Conservation (phyloP, 306 rosid species). For the Fragaria vesca region DNA sequence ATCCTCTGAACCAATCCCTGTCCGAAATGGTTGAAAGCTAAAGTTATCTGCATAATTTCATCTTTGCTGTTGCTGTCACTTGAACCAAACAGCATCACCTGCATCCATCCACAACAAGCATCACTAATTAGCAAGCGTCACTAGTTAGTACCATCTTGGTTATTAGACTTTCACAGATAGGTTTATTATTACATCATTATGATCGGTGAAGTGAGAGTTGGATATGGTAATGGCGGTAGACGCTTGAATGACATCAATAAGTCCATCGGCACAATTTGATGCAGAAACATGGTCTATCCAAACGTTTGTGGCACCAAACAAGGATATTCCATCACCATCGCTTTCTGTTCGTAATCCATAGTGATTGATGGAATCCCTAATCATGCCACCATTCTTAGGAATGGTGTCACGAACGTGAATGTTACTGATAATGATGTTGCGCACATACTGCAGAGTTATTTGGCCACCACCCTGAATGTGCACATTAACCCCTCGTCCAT, state of each 20-base stretch:
- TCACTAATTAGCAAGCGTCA: neutral
- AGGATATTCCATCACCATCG: conserved; percentile 58
- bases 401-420: conserved; percentile 41
- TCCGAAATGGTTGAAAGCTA: conserved; percentile 47
- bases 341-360: conserved; percentile 34
- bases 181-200: conserved; percentile 40
- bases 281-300: conserved; percentile 66
- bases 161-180: neutral
- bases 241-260: conserved; percentile 33
- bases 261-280: conserved; percentile 32
- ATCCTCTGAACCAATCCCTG: conserved; percentile 57
- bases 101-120: conserved; percentile 10
- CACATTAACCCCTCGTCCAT: conserved; percentile 49
- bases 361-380: conserved; percentile 46
- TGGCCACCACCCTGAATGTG: conserved; percentile 48
- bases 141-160: neutral
- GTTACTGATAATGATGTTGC: conserved; percentile 44
- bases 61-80: conserved; percentile 35
- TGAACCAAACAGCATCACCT: conserved; percentile 58
- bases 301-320: conserved; percentile 41
- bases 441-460: conserved; percentile 45
- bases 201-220: conserved; percentile 47
- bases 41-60: conserved; percentile 40
- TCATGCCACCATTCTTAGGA: conserved; percentile 31
- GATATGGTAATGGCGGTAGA: conserved; percentile 60